A percentile compares a stretch with the other conserved stretches of the same genome.
Conservation (phyloP, 306 rosid genomes). For the Glycine tomentella region DNA sequence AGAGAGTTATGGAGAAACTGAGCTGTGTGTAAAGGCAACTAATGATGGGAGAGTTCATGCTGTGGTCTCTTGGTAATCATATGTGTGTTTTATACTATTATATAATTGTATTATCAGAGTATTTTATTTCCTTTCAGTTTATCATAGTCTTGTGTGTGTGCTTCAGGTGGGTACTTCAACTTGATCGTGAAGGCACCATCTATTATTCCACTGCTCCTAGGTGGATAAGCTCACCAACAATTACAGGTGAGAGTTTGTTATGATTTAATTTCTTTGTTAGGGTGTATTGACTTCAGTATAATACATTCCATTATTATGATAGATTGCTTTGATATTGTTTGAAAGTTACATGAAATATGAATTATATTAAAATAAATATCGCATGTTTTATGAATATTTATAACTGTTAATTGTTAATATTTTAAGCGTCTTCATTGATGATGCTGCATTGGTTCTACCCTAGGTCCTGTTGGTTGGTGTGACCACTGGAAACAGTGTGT, state of each 20-base stretch:
- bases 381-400: conserved; percentile 28
- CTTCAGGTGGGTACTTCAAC: conserved; percentile 94
- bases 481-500: conserved; percentile 99
- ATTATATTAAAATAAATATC: conserved; percentile 22
- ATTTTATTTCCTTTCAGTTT: conserved; percentile 29
- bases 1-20: conserved; percentile 75
- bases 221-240: conserved; percentile 67
- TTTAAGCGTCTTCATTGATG: conserved; percentile 32
- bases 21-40: conserved; percentile 68
- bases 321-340: conserved; percentile 13
- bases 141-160: neutral
- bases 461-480: conserved; percentile 83
- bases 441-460: conserved; percentile 46
- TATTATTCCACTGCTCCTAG: conserved; percentile 90
- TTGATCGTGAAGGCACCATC: conserved; percentile 82
- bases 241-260: conserved; percentile 53
- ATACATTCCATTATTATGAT: conserved; percentile 18
- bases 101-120: neutral
- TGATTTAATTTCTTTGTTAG: conserved; percentile 31
- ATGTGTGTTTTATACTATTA: conserved; percentile 22
- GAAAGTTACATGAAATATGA: conserved; percentile 26
- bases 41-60: conserved; percentile 70
- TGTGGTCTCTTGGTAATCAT: conserved; percentile 81
- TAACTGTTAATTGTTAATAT: neutral
- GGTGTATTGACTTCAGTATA: neutral